Evolutionary conservation across 768 basidiomycete genomes (phyloP).

Genomic region (Infundibulicybe gibba): DNA sequence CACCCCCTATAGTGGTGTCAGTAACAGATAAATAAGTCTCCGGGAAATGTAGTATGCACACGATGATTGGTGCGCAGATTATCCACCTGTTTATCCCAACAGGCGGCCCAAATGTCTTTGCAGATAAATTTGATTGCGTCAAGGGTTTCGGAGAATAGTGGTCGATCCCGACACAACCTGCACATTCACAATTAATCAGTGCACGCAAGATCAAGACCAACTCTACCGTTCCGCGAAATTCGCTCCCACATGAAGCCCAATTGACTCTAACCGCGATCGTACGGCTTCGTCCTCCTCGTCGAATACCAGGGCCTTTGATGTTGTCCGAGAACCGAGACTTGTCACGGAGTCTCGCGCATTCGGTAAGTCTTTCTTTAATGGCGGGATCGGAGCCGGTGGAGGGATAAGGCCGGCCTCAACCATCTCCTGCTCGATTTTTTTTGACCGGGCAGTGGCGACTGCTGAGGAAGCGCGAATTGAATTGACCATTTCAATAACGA

Average conservation of each 20-base stretch:
- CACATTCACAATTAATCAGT: not conserved
- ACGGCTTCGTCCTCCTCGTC: constrained; percentile 79
- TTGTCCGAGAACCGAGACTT: constrained; percentile 32
- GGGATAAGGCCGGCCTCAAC: constrained; percentile 72
- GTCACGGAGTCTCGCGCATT: constrained; percentile 40
- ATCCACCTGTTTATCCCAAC: constrained; percentile 95
- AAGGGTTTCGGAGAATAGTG: constrained; percentile 76
- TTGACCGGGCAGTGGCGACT: constrained; percentile 63
- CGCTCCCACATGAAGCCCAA: constrained; percentile 84
- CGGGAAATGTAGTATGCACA: constrained; percentile 37
- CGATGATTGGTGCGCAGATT: constrained; percentile 94
- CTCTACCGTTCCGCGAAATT: constrained; percentile 81
- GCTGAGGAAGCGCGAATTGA: constrained; percentile 72
- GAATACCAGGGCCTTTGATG: constrained; percentile 25
- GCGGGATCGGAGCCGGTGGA: constrained; percentile 35
- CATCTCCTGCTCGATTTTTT: constrained; percentile 76
- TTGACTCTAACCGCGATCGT: constrained; percentile 67
- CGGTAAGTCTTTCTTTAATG: constrained; percentile 31
- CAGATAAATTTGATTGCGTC: constrained; percentile 95
- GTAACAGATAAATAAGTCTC: not conserved
- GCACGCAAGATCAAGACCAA: not conserved
- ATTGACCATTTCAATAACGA: constrained; percentile 77
- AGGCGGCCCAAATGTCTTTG: constrained; percentile 91
- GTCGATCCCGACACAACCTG: constrained; percentile 74
- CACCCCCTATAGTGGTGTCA: constrained; percentile 56